A percentile compares a stretch with the other conserved stretches of the same genome.
phyloP scores from a whole-genome alignment of 2,329 filamentous ascomycete species.

The Trichothecium sympodiale region DNA sequence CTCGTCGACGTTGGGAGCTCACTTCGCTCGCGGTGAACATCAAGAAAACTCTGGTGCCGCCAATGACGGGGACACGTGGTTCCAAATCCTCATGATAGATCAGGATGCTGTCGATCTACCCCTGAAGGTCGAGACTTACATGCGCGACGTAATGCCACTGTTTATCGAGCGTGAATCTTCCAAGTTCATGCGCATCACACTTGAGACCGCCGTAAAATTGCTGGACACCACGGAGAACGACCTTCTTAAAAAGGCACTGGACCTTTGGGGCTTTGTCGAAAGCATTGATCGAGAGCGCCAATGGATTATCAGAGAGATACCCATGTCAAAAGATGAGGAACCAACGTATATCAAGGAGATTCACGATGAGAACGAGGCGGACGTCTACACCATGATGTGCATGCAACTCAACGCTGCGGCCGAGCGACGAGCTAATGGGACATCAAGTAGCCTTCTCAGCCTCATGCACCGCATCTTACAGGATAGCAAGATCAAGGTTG shows the following conservation, averaged over 20 bases:
- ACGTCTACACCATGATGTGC: conserved; percentile 50
- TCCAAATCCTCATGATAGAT: conserved; percentile 44
- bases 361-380: conserved; percentile 35
- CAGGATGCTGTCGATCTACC: conserved; percentile 50
- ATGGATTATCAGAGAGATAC: conserved; percentile 45
- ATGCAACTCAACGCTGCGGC: conserved; percentile 54
- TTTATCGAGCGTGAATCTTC: conserved; percentile 51
- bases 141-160: conserved; percentile 44
- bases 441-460: conserved; percentile 46
- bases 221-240: conserved; percentile 31
- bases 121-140: conserved; percentile 47
- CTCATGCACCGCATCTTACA: conserved; percentile 51
- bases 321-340: conserved; percentile 26
- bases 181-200: conserved; percentile 45
- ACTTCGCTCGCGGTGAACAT: conserved; percentile 22
- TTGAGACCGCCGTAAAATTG: conserved; percentile 40
- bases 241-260: conserved; percentile 45
- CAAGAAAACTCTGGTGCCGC: conserved; percentile 16
- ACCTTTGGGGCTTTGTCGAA: conserved; percentile 55
- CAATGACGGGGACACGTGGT: conserved; percentile 20
- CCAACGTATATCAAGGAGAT: conserved; percentile 37
- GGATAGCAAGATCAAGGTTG: conserved; percentile 47
- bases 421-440: conserved; percentile 50
- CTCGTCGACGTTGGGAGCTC: conserved; percentile 21
- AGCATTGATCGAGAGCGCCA: conserved; percentile 53